Conservation (phyloP, 78 protist species). For the Dictyostelium intermedium region DNA sequence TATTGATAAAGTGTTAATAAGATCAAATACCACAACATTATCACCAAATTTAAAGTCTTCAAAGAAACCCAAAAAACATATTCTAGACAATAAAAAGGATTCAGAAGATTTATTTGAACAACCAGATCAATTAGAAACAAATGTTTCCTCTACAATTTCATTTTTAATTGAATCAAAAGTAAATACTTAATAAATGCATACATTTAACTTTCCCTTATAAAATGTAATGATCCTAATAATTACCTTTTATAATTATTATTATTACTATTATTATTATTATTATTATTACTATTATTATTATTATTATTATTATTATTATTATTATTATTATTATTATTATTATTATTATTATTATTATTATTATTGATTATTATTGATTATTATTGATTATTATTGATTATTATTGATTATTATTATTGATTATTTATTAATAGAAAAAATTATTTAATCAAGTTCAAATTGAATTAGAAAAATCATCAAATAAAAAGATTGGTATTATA, state of each 20-base stretch:
- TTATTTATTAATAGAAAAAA: conserved; percentile 50
- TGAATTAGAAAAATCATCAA: conserved; percentile 40
- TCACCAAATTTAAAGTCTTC: neutral
- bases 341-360: too few species aligned
- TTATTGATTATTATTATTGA: too few species aligned
- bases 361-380: too few species aligned
- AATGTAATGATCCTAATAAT: too few species aligned
- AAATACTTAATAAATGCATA: neutral
- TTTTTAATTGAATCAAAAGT: conserved; percentile 50
- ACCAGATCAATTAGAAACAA: conserved; percentile 24
- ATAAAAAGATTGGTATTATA: conserved; percentile 9
- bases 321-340: too few species aligned
- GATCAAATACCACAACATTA: neutral
- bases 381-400: too few species aligned
- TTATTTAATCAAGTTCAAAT: conserved; percentile 25
- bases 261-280: too few species aligned
- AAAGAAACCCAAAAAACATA: neutral
- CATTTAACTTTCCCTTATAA: too few species aligned
- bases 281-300: too few species aligned
- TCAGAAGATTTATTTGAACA: conserved; percentile 44
- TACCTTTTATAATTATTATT: too few species aligned
- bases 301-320: too few species aligned
- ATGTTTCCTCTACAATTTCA: conserved; percentile 13
- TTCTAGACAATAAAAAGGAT: neutral
- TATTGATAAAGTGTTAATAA: neutral